Evolutionary conservation across 257 asterid genomes (phyloP).

Genomic region (Cruciata laevipes): DNA sequence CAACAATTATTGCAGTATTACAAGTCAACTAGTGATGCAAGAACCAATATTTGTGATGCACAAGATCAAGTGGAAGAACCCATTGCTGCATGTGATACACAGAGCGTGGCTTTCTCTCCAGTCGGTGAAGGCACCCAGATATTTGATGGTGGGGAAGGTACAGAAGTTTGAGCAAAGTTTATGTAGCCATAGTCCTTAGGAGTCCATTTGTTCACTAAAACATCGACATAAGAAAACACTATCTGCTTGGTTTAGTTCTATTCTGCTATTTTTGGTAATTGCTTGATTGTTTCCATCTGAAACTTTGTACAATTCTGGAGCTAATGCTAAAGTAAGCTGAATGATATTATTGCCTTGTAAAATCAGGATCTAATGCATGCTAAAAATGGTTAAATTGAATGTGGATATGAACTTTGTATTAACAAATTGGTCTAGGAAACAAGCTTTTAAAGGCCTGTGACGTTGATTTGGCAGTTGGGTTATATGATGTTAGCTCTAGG

Average conservation of each 20-base stretch:
- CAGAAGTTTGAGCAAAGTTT: conserved; percentile 2
- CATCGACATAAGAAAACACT: not conserved
- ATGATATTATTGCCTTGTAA: not conserved
- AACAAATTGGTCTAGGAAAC: not conserved
- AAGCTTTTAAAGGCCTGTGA: not conserved
- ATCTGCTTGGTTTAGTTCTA: not conserved
- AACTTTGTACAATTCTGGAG: not conserved
- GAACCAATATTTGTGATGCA: not conserved
- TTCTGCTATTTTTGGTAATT: not conserved
- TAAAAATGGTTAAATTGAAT: not conserved
- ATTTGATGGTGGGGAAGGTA: not conserved
- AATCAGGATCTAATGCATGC: not conserved
- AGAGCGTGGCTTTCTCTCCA: not conserved
- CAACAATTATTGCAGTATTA: not conserved
- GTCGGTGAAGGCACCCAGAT: conserved; percentile 6
- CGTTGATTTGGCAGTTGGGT: not conserved
- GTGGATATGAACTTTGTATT: not conserved
- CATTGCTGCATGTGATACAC: not conserved
- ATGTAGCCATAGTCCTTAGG: not conserved
- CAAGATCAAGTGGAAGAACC: conserved; percentile 2
- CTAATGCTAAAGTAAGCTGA: not conserved
- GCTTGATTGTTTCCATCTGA: not conserved
- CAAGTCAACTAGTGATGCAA: not conserved
- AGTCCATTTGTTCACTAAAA: not conserved
- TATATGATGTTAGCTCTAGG: not conserved